phyloP scores from a whole-genome alignment of 139 green algal species.

The Diplosphaera chodatii region DNA sequence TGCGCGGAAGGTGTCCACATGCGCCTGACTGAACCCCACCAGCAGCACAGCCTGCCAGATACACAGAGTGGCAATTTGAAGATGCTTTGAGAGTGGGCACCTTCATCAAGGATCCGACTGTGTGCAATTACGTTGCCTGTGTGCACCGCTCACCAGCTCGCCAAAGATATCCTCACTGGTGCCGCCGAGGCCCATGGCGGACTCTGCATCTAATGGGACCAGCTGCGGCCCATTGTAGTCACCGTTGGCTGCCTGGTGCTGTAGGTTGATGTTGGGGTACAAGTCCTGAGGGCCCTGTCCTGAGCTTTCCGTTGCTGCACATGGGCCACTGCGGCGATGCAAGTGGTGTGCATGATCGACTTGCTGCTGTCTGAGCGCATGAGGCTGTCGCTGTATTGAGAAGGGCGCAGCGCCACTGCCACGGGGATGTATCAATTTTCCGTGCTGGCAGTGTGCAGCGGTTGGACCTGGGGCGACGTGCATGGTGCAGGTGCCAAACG shows the following conservation, averaged over 20 bases:
- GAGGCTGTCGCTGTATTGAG: not conserved
- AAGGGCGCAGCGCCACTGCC: not conserved
- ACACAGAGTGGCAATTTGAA: not conserved
- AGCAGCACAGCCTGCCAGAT: constrained; percentile 6
- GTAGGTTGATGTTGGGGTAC: not conserved
- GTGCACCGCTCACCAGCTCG: not conserved
- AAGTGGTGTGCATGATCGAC: not conserved
- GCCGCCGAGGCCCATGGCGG: constrained; percentile 1
- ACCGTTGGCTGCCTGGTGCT: not conserved
- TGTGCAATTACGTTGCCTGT: not conserved
- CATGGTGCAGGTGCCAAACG: no score
- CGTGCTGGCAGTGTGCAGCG: no score
- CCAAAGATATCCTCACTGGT: constrained; percentile 8
- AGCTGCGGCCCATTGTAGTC: constrained; percentile 5
- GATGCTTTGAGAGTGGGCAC: no score
- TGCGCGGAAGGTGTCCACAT: not conserved
- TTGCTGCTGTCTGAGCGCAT: not conserved
- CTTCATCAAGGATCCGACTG: not conserved
- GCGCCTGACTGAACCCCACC: not conserved
- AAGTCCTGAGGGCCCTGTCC: not conserved
- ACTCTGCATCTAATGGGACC: constrained; percentile 1
- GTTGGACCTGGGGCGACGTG: no score
- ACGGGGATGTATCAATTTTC: no score
- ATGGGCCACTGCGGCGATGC: no score
- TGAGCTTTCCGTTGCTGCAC: not conserved